Conservation (phyloP, 2,329 filamentous ascomycete genomes). For the Pyrenophora tritici-repentis region DNA sequence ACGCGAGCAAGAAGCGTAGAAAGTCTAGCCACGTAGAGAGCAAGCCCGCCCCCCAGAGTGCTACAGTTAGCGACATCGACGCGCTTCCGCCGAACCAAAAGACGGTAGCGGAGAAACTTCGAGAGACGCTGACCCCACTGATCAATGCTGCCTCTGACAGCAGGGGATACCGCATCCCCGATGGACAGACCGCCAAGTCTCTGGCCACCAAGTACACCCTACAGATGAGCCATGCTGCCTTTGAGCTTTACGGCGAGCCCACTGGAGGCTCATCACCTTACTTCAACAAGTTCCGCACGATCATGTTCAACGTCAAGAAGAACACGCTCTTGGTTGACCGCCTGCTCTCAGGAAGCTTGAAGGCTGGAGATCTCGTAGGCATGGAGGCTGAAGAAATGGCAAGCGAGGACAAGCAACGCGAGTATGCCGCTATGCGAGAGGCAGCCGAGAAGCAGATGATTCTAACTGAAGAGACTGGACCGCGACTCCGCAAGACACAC, state of each 20-base stretch:
- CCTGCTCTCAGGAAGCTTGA: conserved; percentile 73
- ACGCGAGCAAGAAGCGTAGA: conserved; percentile 42
- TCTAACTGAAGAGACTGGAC: conserved; percentile 70
- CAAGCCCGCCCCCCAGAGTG: conserved; percentile 20
- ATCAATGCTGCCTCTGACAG: conserved; percentile 71
- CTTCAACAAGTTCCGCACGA: conserved; percentile 70
- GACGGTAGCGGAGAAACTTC: conserved; percentile 70
- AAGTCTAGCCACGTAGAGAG: conserved; percentile 43
- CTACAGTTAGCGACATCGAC: conserved; percentile 25
- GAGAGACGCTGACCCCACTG: conserved; percentile 69
- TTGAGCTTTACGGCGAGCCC: conserved; percentile 60
- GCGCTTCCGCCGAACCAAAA: conserved; percentile 67
- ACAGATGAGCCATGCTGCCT: conserved; percentile 75
- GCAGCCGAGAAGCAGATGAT: conserved; percentile 83
- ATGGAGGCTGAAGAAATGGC: conserved; percentile 93
- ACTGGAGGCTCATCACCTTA: conserved; percentile 54
- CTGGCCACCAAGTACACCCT: conserved; percentile 74
- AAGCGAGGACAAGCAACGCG: conserved; percentile 81
- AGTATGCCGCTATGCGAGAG: conserved; percentile 77
- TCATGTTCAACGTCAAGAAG: conserved; percentile 86
- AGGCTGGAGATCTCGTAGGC: conserved; percentile 75
- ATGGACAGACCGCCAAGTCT: conserved; percentile 66
- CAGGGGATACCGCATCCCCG: conserved; percentile 65
- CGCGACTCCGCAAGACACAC: conserved; percentile 85
- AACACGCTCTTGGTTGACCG: conserved; percentile 79